A percentile compares a stretch with the other conserved stretches of the same genome.
Evolutionary conservation across 768 basidiomycete species (phyloP).

Genomic region (Hirschioporus abietinus): DNA sequence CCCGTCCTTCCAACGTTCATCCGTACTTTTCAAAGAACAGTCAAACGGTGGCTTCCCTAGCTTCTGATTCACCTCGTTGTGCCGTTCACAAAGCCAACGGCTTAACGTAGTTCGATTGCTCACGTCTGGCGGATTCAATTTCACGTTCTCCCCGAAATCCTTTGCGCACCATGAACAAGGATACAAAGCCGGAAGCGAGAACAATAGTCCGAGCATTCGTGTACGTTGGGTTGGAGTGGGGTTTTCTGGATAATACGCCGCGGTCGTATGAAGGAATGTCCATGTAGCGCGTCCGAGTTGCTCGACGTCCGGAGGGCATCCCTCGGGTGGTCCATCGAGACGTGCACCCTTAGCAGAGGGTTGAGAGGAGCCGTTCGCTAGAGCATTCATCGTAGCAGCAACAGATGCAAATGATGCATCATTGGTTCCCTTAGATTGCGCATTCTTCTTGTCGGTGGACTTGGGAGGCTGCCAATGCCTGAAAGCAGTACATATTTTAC

Average conservation of each 20-base stretch:
- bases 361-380: slow-evolving; percentile 26
- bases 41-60: slow-evolving; percentile 82
- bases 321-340: slow-evolving; percentile 39
- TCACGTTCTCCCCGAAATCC: slow-evolving; percentile 73
- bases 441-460: slow-evolving; percentile 25
- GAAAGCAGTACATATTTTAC: slow-evolving; percentile 86
- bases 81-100: slow-evolving; percentile 85
- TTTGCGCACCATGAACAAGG: slow-evolving; percentile 83
- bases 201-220: slow-evolving; percentile 79
- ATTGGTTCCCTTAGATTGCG: slow-evolving; percentile 10
- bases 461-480: slow-evolving; percentile 54
- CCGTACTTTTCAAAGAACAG: slow-evolving; percentile 58
- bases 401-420: slow-evolving; percentile 23
- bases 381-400: slow-evolving; percentile 28
- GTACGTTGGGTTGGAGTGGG: slow-evolving; percentile 72
- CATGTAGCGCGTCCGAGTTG: slow-evolving; percentile 89
- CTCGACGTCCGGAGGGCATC: slow-evolving; percentile 90
- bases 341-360: slow-evolving; percentile 17
- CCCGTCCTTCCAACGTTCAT: slow-evolving; percentile 92
- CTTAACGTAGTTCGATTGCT: slow-evolving; percentile 62
- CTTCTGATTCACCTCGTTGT: slow-evolving; percentile 88
- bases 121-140: slow-evolving; percentile 69
- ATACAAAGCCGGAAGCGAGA: slow-evolving; percentile 76
- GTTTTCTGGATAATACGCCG: slow-evolving; percentile 88
- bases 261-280: slow-evolving; percentile 94